Percentiles rank a stretch among this genome's conserved stretches.
phyloP scores from a whole-genome alignment of 2,329 filamentous ascomycete genomes.

The Phaeosphaeriaceae sp. region DNA sequence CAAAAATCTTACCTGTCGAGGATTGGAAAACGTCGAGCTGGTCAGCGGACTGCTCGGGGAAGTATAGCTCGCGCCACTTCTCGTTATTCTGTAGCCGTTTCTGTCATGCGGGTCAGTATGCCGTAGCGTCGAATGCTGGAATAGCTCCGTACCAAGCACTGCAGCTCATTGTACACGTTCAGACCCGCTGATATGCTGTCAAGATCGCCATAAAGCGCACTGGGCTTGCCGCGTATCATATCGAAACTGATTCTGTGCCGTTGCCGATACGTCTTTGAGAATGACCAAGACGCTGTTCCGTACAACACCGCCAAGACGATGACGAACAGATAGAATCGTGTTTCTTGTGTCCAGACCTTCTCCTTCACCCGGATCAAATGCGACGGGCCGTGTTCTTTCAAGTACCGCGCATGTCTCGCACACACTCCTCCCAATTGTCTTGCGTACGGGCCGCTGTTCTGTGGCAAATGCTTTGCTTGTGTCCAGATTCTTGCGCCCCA shows the following conservation, averaged over 20 bases:
- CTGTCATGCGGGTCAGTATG: background rate
- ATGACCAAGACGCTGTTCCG: background rate
- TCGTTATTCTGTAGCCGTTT: background rate
- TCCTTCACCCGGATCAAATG: background rate
- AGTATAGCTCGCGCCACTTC: background rate
- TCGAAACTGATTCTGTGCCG: background rate
- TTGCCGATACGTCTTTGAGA: background rate
- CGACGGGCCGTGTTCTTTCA: background rate
- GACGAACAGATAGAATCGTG: background rate
- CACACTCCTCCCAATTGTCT: background rate
- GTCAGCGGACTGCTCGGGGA: background rate
- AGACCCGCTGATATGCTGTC: background rate
- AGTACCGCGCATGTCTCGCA: background rate
- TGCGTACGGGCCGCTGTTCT: background rate
- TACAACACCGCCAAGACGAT: background rate
- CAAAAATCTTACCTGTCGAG: background rate
- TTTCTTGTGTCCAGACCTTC: background rate
- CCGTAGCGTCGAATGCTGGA: background rate
- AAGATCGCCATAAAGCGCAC: background rate
- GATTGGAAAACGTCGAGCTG: background rate
- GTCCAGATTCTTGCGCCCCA: background rate
- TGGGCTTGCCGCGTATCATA: background rate
- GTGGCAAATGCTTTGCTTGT: background rate
- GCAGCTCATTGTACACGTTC: background rate
- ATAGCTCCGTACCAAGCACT: background rate